phyloP scores from a whole-genome alignment of 2,329 filamentous ascomycete species.

The Penicillium thymicola region DNA sequence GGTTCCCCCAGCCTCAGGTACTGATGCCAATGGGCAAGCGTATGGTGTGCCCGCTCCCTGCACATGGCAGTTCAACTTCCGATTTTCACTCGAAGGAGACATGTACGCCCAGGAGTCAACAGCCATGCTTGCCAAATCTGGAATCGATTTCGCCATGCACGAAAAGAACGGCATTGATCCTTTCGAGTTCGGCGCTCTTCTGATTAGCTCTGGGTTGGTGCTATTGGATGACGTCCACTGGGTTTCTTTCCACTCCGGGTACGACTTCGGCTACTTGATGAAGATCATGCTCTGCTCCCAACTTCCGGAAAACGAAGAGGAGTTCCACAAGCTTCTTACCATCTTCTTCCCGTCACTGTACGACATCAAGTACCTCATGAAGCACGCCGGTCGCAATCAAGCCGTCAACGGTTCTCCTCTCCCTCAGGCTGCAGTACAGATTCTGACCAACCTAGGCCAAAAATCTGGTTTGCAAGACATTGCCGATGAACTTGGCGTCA shows the following conservation, averaged over 20 bases:
- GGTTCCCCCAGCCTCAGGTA: slow-evolving; percentile 69
- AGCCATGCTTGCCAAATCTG: slow-evolving; percentile 81
- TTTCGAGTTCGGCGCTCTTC: slow-evolving; percentile 77
- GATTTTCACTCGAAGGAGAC: slow-evolving; percentile 88
- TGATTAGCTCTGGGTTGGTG: slow-evolving; percentile 89
- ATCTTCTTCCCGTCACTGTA: slow-evolving; percentile 91
- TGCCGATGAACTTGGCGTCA: slow-evolving; percentile 86
- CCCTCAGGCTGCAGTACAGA: slow-evolving; percentile 65
- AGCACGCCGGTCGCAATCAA: slow-evolving; percentile 72
- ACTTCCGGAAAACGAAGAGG: slow-evolving; percentile 81
- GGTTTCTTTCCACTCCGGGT: slow-evolving; percentile 97
- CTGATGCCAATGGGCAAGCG: slow-evolving; percentile 48
- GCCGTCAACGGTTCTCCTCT: slow-evolving; percentile 61
- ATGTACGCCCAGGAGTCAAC: slow-evolving; percentile 98
- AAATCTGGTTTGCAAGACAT: slow-evolving; percentile 93
- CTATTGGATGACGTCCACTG: slow-evolving; percentile 85
- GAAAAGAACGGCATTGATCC: slow-evolving; percentile 89
- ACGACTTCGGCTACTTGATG: slow-evolving; percentile 96
- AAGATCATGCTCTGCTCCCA: slow-evolving; percentile 84
- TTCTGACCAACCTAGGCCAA: slow-evolving; percentile 79
- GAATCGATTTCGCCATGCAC: slow-evolving; percentile 85
- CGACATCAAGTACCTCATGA: slow-evolving; percentile 97
- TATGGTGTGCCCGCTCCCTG: slow-evolving; percentile 66
- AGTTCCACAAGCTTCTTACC: slow-evolving; percentile 85
- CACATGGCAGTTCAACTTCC: slow-evolving; percentile 99